A percentile compares a stretch with the other conserved stretches of the same genome.
phyloP scores from a whole-genome alignment of 2,329 filamentous ascomycete genomes.

The Pseudogymnoascus pannorum region DNA sequence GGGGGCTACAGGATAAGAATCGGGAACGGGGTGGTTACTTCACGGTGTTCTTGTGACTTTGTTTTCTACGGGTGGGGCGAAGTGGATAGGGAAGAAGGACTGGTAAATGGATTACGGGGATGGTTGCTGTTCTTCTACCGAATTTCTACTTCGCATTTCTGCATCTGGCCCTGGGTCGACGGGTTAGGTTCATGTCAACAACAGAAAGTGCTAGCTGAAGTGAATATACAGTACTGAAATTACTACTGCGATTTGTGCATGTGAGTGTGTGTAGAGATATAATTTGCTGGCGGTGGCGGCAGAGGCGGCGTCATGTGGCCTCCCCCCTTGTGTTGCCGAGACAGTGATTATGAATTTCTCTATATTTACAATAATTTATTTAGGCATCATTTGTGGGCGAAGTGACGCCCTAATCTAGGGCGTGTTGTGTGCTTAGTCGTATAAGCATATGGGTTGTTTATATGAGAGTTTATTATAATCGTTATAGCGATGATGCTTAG shows the following conservation, averaged over 20 bases:
- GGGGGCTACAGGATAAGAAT: background rate
- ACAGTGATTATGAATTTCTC: background rate
- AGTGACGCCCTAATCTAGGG: background rate
- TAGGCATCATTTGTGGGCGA: background rate
- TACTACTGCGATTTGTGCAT: background rate
- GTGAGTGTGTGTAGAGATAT: background rate
- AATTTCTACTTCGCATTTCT: background rate
- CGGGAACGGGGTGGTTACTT: background rate
- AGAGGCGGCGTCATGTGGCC: background rate
- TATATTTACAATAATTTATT: background rate
- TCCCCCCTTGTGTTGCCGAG: background rate
- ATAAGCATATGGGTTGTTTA: no score
- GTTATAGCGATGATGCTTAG: background rate
- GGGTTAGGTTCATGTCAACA: background rate
- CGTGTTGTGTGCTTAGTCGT: background rate
- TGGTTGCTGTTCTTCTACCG: background rate
- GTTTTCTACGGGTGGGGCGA: background rate
- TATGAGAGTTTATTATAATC: constrained; percentile 7
- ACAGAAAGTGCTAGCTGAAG: background rate
- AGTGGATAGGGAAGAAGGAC: background rate
- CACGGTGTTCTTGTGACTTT: background rate
- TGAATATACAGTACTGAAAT: constrained; percentile 6
- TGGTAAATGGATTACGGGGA: background rate
- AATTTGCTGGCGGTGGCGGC: background rate
- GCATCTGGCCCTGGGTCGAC: background rate